These are phyloP conservation scores for Pythium guiyangense DNA, from an alignment of 352 stramenopile species.

Conservation along the genomic window DNA sequence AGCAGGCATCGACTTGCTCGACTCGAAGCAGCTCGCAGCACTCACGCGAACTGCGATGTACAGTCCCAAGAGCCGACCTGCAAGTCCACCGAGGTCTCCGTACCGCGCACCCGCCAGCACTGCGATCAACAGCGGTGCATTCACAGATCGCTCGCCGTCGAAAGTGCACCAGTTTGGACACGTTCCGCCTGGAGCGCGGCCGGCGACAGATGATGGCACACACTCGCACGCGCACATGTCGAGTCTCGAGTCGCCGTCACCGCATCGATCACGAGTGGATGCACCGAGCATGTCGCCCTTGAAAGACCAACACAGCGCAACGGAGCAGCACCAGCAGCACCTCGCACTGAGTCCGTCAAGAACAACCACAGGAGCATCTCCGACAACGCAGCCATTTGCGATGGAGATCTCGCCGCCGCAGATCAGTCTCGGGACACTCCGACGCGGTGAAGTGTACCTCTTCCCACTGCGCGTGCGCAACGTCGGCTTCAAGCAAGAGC, in stretches of 20 bases:
- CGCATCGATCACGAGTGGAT: too few species aligned
- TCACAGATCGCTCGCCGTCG: slow-evolving; percentile 8
- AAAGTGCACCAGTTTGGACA: slow-evolving; percentile 6
- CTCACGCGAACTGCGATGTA: slow-evolving; percentile 37
- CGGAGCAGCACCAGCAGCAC: neutral
- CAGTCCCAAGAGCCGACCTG: slow-evolving; percentile 23
- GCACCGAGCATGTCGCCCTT: neutral
- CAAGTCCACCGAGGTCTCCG: slow-evolving; percentile 26
- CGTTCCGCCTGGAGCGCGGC: neutral
- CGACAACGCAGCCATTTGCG: slow-evolving; percentile 37
- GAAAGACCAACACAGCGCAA: neutral
- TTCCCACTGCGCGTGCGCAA: slow-evolving; percentile 67
- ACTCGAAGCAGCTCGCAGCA: slow-evolving; percentile 41
- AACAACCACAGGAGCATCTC: neutral
- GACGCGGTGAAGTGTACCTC: slow-evolving; percentile 51
- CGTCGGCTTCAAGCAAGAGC: slow-evolving; percentile 57
- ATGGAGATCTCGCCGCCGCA: slow-evolving; percentile 53
- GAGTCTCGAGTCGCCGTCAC: neutral
- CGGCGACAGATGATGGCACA: slow-evolving; percentile 4
- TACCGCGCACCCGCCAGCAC: slow-evolving; percentile 2
- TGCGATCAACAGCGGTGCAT: neutral
- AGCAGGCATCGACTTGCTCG: slow-evolving; percentile 32
- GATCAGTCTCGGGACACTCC: slow-evolving; percentile 33
- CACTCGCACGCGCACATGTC: neutral
- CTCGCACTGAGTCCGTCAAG: neutral